phyloP scores from a whole-genome alignment of 1,284 basidiomycete species.

The Volvariella surrecta region DNA sequence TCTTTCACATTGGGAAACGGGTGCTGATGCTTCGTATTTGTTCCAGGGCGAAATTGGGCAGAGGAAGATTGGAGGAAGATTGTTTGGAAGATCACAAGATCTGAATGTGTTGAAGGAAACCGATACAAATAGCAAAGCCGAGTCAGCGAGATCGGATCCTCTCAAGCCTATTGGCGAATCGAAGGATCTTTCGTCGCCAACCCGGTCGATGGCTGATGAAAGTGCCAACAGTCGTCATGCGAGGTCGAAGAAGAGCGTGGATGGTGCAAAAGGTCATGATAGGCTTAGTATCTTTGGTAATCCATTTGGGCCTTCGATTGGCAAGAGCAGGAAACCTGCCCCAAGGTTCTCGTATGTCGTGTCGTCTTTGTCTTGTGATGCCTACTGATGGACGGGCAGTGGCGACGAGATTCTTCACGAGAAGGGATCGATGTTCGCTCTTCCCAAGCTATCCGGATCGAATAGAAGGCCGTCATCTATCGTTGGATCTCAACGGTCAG shows the following conservation, averaged over 20 bases:
- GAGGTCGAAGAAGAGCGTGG: constrained; percentile 41
- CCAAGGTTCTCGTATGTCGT: constrained; percentile 50
- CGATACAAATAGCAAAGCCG: constrained; percentile 12
- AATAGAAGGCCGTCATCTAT: constrained; percentile 29
- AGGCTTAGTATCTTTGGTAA: constrained; percentile 75
- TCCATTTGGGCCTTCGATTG: constrained; percentile 44
- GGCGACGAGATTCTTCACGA: constrained; percentile 19
- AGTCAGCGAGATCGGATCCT: constrained; percentile 1
- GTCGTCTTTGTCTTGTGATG: constrained; percentile 22
- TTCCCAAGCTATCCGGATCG: constrained; percentile 39
- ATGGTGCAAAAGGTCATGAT: constrained; percentile 41
- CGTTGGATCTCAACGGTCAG: constrained; percentile 10
- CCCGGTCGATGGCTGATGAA: constrained; percentile 12
- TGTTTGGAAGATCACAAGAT: constrained; percentile 54
- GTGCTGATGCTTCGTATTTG: background rate
- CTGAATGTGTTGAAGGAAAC: constrained; percentile 26
- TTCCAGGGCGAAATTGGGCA: constrained; percentile 39
- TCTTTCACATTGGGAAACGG: constrained; percentile 1
- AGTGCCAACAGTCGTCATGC: constrained; percentile 22
- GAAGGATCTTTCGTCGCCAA: background rate
- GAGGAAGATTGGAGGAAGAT: constrained; percentile 31
- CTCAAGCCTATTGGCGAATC: background rate
- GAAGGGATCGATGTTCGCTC: constrained; percentile 30
- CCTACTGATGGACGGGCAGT: constrained; percentile 8
- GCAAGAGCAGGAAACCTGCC: constrained; percentile 71